Evolutionary conservation across 2,329 filamentous ascomycete genomes (phyloP), one percentile per base, ranked within the genome.

Genomic region (Fusarium pseudocircinatum): DNA sequence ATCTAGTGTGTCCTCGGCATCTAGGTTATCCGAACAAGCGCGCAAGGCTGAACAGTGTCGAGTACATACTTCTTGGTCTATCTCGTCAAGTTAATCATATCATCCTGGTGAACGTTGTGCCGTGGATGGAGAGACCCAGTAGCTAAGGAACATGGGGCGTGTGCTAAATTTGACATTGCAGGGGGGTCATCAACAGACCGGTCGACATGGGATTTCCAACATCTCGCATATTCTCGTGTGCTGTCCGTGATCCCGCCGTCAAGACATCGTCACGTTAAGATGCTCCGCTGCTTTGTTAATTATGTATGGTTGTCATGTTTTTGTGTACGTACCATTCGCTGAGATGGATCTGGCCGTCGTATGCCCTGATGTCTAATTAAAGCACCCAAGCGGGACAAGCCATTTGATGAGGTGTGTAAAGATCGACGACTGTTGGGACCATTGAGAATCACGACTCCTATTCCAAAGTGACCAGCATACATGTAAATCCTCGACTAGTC

Each of bases 141-240:
- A 63, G 52, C 60, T 63, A 64, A 70, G 65, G 40, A 36, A 57
- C n/a, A 53, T 63, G 67, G 67, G 60, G 62, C 49, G 50, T 49
- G 64, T 75, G 67, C 76, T 77, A 78, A 77, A 76, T 72, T 78
- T 76, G 73, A 77, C 76, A 75, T 69, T 67, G 54, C 65, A 67
- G 69, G 60, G 66, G 66, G 64, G 60, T 28, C 34, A 66, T 74
- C 73, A 56, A 59, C 39, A 46, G 56, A 69, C 63, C 60, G 73
- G 71, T 59, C 56, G n/a, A 24, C 52, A 76, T 75, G 64, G 67
- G 44, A 67, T 72, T 65, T 66, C 60, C 52, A 60, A 50, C 65
- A 63, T 60, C 49, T 63, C 42, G 70, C 60, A 68, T 62, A 37
- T 50, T 36, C 56, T 63, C 24, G 49, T 42, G 46, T 61, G 46